These are phyloP conservation scores for Diaporthe destruens DNA, from an alignment of 2,329 filamentous ascomycete species.

Conservation along the genomic window DNA sequence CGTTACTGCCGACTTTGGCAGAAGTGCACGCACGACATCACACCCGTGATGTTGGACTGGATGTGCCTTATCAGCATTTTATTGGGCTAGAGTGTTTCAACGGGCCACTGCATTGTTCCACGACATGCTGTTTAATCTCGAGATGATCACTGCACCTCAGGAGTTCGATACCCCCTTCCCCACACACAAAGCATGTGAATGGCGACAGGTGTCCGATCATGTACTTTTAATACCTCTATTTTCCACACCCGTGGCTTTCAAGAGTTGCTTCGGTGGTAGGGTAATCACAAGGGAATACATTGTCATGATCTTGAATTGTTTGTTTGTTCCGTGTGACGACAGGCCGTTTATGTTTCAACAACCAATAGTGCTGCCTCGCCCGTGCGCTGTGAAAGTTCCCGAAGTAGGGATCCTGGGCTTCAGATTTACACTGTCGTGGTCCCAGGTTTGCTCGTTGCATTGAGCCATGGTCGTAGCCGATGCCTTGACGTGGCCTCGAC, in stretches of 20 bases:
- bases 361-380: background rate
- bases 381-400: background rate
- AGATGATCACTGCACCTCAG: conserved; percentile 24
- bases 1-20: background rate
- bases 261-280: background rate
- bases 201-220: conserved; percentile 21
- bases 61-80: conserved; percentile 3
- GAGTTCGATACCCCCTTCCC: conserved; percentile 38
- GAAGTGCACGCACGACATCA: background rate
- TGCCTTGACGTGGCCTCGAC: background rate
- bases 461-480: background rate
- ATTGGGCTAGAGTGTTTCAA: conserved; percentile 14
- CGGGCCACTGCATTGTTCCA: conserved; percentile 5
- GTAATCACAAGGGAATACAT: conserved; percentile 18
- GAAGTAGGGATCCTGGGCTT: background rate
- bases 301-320: background rate
- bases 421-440: background rate
- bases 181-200: conserved; percentile 17
- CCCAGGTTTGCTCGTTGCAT: background rate
- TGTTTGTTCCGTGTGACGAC: background rate
- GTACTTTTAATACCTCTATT: conserved; percentile 23
- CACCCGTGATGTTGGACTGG: background rate
- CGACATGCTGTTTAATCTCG: conserved; percentile 36
- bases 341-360: too few species aligned
- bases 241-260: background rate